Base-by-base conservation (phyloP, 139 green algal species). In the Pleodorina starrii region DNA sequence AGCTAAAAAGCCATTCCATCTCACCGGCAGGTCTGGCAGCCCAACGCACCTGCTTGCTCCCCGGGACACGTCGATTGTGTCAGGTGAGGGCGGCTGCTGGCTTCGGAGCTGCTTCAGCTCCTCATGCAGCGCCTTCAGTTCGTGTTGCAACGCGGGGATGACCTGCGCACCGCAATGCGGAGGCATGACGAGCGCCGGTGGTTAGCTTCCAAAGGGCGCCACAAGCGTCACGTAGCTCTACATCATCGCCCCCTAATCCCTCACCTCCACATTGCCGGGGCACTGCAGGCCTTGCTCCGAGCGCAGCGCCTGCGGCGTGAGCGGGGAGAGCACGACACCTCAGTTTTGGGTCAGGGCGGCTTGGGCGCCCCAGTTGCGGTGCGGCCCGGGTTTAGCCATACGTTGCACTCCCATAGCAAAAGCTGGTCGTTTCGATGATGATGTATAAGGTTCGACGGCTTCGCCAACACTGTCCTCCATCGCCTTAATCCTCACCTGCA, bases 91-190 rank as follows among this genome's bases (percentile, higher is more conserved):
- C 29, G 38, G 60, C 80, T 87, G 60, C 60, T 87, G 42, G 14
- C n/a, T 48, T 6, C 80, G 80, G 23, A 74, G 25, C 12, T 48
- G 35, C 40, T 87, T 87, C 12, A 77, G 25, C 80, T 88, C 82
- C n/a, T 88, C 82, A n/a, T 88, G 66, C 44, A 88, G 63, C 66
- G 57, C 21, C 11, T 43, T 66, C 21, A 89, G 38, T 71, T 95
- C 90, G 35, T 91, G 90, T 69, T 93, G 83, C 77, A 93, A 89
- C 68, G 91, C 89, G 7, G 60, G 85, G 27, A 93, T 91, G 27
- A 90, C 57, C 80, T 87, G 40, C 57, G 40, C 54, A 66, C 29
- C 2, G 54, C 21, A 25, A 12, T 60, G 51, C 14, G 51, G 17
- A 60, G 17, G 17, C 51, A 60, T 60, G 51, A 17, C 51, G 17